Evolutionary conservation across 2,329 filamentous ascomycete species (phyloP), one percentile per base, ranked within the genome.

Genomic region (Ustilaginoidea virens): DNA sequence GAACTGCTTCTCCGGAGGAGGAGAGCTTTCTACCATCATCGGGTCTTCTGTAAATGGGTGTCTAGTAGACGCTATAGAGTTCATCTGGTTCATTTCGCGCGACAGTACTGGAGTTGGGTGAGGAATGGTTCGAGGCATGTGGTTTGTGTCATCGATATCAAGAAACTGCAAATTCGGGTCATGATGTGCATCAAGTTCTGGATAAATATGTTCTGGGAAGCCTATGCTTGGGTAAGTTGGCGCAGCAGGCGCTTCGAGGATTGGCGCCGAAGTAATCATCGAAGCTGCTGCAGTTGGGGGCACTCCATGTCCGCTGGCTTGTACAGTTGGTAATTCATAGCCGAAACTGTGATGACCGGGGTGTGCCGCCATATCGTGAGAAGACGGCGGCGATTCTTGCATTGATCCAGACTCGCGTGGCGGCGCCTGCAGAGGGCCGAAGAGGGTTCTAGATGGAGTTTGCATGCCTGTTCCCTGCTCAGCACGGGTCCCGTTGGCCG

Each of bases 151-250:
- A 18, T 24, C 24, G 13, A 27, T 25, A 15, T 24, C 23, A 4
- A 32, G 29, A 17, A 29, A 35, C 6, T 35, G 37, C 15, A 41
- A 24, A 19, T 29, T 33, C 7, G 35, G 34, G n/a, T 38, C 39
- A 12, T 42, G 35, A 5, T 31, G 18, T 25, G 34, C 20, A 3
- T 23, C 13, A 7, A 27, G 19, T 5, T 28, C 13, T 7, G 26
- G 14, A 23, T 33, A 27, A 5, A 18, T 5, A 17, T 35, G 27
- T 8, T n/a, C 23, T 4, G 17, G 21, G 13, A 33, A 15, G 10
- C 20, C 15, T n/a, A 30, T 17, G 22, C 25, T 17, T 4, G 28
- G 19, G 20, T 35, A 33, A 7, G 14, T 21, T 12, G 27, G 14
- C 5, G 20, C 28, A 8, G 22, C 4, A 5, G 22, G 20, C n/a